These are phyloP conservation scores for Tolypocladium album DNA, from an alignment of 2,329 filamentous ascomycete species.

Conservation along the genomic window DNA sequence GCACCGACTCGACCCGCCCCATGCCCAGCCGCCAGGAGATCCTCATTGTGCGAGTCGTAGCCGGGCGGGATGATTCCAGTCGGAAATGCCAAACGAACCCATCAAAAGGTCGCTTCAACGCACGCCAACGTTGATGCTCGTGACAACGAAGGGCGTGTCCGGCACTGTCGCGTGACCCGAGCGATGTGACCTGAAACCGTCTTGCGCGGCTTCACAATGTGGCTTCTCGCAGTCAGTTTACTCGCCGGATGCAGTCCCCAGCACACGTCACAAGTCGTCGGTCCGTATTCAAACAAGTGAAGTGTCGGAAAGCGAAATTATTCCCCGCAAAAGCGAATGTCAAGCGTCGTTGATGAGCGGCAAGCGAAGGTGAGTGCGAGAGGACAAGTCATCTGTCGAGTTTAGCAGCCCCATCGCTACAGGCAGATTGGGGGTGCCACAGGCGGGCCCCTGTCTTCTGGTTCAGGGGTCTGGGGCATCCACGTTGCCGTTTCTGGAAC, in stretches of 20 bases:
- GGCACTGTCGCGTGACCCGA: background rate
- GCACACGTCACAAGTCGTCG: background rate
- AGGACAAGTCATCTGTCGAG: background rate
- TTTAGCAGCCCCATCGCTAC: background rate
- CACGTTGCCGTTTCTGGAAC: background rate
- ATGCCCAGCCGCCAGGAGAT: slow-evolving; percentile 19
- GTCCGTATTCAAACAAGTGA: too few species aligned
- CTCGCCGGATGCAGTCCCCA: background rate
- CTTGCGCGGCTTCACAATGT: background rate
- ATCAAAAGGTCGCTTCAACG: background rate
- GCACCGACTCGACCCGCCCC: slow-evolving; percentile 31
- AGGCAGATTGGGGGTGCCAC: background rate
- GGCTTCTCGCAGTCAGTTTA: background rate
- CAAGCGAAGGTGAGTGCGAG: background rate
- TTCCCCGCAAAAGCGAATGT: background rate
- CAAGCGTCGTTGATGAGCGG: background rate
- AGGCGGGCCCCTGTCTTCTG: background rate
- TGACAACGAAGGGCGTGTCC: background rate
- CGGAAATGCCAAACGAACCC: background rate
- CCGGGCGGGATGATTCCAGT: background rate
- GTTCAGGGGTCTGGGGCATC: background rate
- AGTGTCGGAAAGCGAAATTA: background rate
- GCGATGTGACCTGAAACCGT: background rate
- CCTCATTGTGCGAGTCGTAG: slow-evolving; percentile 13
- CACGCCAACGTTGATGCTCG: background rate